Evolutionary conservation across 257 asterid genomes (phyloP), one percentile per base, ranked within the genome.

Genomic region (Nicotiana otophora): DNA sequence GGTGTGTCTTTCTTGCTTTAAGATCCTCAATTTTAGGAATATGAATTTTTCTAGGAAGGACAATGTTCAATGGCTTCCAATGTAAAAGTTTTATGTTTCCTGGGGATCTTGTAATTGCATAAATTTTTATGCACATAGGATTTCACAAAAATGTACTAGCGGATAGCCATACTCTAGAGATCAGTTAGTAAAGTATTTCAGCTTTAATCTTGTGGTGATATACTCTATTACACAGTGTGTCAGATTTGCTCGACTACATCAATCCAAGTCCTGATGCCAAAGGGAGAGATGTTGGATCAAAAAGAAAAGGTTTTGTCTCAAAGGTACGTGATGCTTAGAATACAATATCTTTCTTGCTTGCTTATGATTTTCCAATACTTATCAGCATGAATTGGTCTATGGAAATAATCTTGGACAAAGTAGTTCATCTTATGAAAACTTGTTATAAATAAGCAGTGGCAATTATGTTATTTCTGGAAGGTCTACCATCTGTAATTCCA

Each of bases 181-280:
- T 23, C 80, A 48, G 16, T 75, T 15, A 51, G 42, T 2, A 75
- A 75, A 75, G 7, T 51, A 26, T 28, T 48, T 75, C 63, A 75
- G 16, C 53, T 51, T 48, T 26, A 75, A 75, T 46, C 79, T 46
- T 51, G 80, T 75, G 80, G 46, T 75, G 42, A 51, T 23, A 26
- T 48, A 77, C 86, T 84, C 85, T 84, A 42, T 85, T 80, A 51
- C 84, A 88, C 97, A 96, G 99, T 87, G 99, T 96, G 78, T 93
- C 99, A 66, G 99, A 96, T 91, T 98, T 96, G 89, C 98, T 96
- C 70, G 97, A 95, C 88, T 96, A 89, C 85, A 96, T 94, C 82
- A 94, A 90, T 88, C 97, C 98, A 66, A 92, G 86, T 87, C 91
- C 90, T 16, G 95, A 92, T 91, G 88, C 92, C 82, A 92, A 94